Evolutionary conservation across 2,329 filamentous ascomycete genomes (phyloP).

Genomic region (Calonectria pseudoreteaudii): DNA sequence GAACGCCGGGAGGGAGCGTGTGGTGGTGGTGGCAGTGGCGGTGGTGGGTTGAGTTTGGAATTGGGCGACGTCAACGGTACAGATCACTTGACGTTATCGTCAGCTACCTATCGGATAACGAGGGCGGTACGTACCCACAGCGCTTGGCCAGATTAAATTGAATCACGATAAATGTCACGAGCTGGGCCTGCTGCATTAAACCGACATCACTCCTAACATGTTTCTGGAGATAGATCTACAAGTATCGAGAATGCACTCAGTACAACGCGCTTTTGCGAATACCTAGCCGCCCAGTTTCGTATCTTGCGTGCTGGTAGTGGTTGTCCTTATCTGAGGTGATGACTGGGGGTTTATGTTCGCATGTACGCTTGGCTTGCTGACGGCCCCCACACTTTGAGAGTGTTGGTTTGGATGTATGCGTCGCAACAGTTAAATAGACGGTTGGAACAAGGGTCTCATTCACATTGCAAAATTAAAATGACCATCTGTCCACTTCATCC

Average conservation of each 20-base stretch:
- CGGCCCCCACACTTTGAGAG: slow-evolving; percentile 2
- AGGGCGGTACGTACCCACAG: slow-evolving; percentile 35
- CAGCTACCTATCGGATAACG: slow-evolving; percentile 7
- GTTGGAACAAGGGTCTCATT: neutral
- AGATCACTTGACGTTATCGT: slow-evolving; percentile 39
- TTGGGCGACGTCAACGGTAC: slow-evolving; percentile 17
- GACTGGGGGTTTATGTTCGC: neutral
- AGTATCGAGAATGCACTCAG: neutral
- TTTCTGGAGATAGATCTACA: neutral
- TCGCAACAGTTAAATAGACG: neutral
- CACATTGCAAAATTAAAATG: neutral
- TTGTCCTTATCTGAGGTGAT: slow-evolving; percentile 1
- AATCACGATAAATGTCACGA: neutral
- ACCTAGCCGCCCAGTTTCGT: neutral
- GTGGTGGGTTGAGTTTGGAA: slow-evolving; percentile 8
- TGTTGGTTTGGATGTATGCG: neutral
- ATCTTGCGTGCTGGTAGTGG: neutral
- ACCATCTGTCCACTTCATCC: neutral
- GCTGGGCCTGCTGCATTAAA: neutral
- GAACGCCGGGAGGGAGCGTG: neutral
- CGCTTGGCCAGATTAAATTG: slow-evolving; percentile 6
- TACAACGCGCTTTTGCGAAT: neutral
- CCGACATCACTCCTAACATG: neutral
- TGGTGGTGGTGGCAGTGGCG: neutral
- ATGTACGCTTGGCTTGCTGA: neutral